phyloP scores from a whole-genome alignment of 345 rosid genomes.

The Erysimum cheiranthoides region DNA sequence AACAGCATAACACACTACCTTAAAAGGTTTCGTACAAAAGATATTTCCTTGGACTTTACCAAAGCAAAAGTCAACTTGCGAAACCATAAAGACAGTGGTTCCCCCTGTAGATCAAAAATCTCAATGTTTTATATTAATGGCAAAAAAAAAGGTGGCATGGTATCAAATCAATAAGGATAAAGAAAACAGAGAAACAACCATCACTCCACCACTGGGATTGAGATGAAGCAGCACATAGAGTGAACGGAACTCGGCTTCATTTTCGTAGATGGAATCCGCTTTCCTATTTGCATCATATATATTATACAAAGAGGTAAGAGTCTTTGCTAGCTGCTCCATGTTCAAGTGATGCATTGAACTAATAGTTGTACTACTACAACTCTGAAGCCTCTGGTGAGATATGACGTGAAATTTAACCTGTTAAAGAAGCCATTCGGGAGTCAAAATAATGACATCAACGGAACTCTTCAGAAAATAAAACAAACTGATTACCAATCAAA shows the following conservation, averaged over 20 bases:
- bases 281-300: conserved; percentile 72
- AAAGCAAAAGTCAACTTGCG: conserved; percentile 61
- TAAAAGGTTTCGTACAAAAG: conserved; percentile 71
- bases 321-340: conserved; percentile 88
- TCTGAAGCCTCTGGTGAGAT: conserved; percentile 76
- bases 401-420: conserved; percentile 85
- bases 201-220: conserved; percentile 57
- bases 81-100: conserved; percentile 89
- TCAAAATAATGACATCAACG: conserved; percentile 16
- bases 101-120: conserved; percentile 63
- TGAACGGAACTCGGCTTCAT: conserved; percentile 81
- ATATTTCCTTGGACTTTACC: conserved; percentile 71
- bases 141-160: conserved; percentile 24
- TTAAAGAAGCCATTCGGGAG: conserved; percentile 25
- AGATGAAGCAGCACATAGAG: conserved; percentile 86
- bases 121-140: conserved; percentile 23
- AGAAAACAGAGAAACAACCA: conserved; percentile 54
- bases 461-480: neutral
- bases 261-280: conserved; percentile 46
- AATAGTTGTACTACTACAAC: conserved; percentile 49
- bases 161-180: conserved; percentile 27
- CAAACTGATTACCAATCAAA: neutral
- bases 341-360: conserved; percentile 76
- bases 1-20: conserved; percentile 51
- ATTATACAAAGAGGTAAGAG: conserved; percentile 70